Conservation (phyloP, 73 alveolate species). For the Loxodes magnus region DNA sequence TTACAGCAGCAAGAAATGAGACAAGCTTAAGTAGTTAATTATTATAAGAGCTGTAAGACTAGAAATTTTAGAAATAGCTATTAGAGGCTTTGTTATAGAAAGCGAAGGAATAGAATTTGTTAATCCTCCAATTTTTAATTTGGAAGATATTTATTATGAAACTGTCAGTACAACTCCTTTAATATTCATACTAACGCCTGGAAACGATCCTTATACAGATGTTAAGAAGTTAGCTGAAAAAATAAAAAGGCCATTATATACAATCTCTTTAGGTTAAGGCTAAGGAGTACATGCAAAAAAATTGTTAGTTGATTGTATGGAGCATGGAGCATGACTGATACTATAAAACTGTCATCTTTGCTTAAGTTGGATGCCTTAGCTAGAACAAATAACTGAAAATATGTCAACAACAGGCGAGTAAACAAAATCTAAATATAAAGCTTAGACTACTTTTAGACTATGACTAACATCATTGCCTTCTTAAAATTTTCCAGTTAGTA, state of each 20-base stretch:
- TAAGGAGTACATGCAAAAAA: slow-evolving; percentile 90
- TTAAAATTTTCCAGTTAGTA: slow-evolving; percentile 62
- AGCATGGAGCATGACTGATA: slow-evolving; percentile 94
- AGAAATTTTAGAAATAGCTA: slow-evolving; percentile 42
- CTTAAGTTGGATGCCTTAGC: slow-evolving; percentile 93
- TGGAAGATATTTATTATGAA: slow-evolving; percentile 52
- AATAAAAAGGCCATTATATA: slow-evolving; percentile 56
- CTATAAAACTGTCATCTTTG: slow-evolving; percentile 98
- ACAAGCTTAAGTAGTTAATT: slow-evolving; percentile 48
- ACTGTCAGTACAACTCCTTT: slow-evolving; percentile 53
- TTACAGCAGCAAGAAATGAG: too few species aligned
- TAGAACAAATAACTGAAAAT: slow-evolving; percentile 79
- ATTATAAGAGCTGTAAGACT: slow-evolving; percentile 58
- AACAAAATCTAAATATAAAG: slow-evolving; percentile 50
- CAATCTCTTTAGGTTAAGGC: slow-evolving; percentile 89
- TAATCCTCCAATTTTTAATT: slow-evolving; percentile 55
- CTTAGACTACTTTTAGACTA: slow-evolving; percentile 62
- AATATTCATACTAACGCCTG: slow-evolving; percentile 67
- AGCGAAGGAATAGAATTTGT: slow-evolving; percentile 61
- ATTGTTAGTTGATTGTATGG: slow-evolving; percentile 62
- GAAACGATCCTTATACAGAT: slow-evolving; percentile 72
- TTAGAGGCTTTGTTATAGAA: slow-evolving; percentile 45
- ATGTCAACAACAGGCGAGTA: slow-evolving; percentile 42
- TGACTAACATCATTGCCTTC: slow-evolving; percentile 65
- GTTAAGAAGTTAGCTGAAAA: slow-evolving; percentile 71